phyloP scores from a whole-genome alignment of 2,329 filamentous ascomycete species.

The Penicillium corylophilum region DNA sequence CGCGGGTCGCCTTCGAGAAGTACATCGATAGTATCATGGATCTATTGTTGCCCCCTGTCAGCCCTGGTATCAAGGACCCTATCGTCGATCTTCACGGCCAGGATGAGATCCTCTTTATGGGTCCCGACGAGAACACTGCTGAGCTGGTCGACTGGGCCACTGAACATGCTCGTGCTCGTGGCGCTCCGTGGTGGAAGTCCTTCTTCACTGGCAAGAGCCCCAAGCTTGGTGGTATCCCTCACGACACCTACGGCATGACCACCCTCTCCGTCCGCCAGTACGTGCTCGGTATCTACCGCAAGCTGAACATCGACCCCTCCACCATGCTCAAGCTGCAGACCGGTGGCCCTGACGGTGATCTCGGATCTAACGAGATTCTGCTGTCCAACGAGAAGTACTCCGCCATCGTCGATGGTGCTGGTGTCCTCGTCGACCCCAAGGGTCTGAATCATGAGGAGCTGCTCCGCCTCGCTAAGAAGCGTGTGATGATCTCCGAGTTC shows the following conservation, averaged over 20 bases:
- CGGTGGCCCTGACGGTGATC: conserved; percentile 91
- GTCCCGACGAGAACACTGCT: conserved; percentile 97
- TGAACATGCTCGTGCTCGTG: conserved; percentile 80
- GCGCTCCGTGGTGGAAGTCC: conserved; percentile 98
- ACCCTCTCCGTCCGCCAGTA: conserved; percentile 95
- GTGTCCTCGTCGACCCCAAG: conserved; percentile 89
- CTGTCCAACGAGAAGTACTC: conserved; percentile 95
- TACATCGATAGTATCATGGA: conserved; percentile 99
- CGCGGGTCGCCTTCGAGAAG: conserved; percentile 92
- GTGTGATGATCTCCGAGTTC: conserved; percentile 86
- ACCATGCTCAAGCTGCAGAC: conserved; percentile 94
- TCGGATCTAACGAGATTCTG: conserved; percentile 96
- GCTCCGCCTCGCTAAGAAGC: conserved; percentile 76
- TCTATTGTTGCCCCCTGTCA: conserved; percentile 81
- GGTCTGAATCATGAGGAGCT: conserved; percentile 85
- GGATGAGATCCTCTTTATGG: conserved; percentile 97
- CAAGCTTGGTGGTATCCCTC: conserved; percentile 91
- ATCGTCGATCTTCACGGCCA: conserved; percentile 94
- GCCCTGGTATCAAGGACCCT: conserved; percentile 97
- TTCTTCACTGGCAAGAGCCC: conserved; percentile 99
- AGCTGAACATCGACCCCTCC: conserved; percentile 82
- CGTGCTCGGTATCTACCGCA: conserved; percentile 94
- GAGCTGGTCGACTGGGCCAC: conserved; percentile 99
- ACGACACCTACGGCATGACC: conserved; percentile 96
- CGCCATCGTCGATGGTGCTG: conserved; percentile 91